Percentiles rank a stretch among this genome's conserved stretches.
These are phyloP conservation scores for Mycena galopus DNA, from an alignment of 768 basidiomycete genomes.

Conservation along the genomic window DNA sequence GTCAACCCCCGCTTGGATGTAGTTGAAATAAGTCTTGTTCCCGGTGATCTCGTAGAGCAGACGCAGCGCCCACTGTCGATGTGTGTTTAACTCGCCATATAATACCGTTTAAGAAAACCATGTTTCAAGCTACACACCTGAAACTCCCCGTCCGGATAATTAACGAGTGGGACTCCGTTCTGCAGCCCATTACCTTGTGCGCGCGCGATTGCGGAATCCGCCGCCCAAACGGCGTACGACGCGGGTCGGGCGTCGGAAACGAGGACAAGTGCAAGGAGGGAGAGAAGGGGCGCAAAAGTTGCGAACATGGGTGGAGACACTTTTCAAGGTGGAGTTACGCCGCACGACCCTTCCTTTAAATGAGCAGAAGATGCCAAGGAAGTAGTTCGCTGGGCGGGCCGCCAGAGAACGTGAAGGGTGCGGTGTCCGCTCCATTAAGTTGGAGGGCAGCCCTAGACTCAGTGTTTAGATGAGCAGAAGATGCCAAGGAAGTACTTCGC, in stretches of 20 bases:
- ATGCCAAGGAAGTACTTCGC: not conserved
- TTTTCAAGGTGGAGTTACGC: not conserved
- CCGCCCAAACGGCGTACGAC: constrained; percentile 61
- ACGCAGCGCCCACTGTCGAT: constrained; percentile 56
- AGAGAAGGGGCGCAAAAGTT: not conserved
- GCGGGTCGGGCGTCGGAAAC: constrained; percentile 42
- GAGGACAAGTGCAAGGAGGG: not conserved
- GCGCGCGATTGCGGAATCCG: constrained; percentile 58
- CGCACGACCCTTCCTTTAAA: not conserved
- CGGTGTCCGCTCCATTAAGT: no score
- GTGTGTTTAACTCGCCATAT: constrained; percentile 43
- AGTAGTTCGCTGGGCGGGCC: not conserved
- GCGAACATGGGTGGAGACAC: constrained; percentile 10
- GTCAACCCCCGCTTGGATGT: constrained; percentile 52
- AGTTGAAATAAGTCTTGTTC: constrained; percentile 57
- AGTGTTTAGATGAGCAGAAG: constrained; percentile 6
- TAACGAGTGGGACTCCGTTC: constrained; percentile 49
- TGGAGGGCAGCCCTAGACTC: no score
- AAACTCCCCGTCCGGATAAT: constrained; percentile 51
- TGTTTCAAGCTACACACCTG: constrained; percentile 10
- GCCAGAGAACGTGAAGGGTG: not conserved
- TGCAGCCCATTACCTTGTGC: constrained; percentile 59
- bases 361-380: constrained; percentile 1
- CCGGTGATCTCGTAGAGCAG: constrained; percentile 56
- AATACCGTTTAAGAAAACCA: not conserved